phyloP scores from a whole-genome alignment of 2,329 filamentous ascomycete species.

The Aschersonia sp. region DNA sequence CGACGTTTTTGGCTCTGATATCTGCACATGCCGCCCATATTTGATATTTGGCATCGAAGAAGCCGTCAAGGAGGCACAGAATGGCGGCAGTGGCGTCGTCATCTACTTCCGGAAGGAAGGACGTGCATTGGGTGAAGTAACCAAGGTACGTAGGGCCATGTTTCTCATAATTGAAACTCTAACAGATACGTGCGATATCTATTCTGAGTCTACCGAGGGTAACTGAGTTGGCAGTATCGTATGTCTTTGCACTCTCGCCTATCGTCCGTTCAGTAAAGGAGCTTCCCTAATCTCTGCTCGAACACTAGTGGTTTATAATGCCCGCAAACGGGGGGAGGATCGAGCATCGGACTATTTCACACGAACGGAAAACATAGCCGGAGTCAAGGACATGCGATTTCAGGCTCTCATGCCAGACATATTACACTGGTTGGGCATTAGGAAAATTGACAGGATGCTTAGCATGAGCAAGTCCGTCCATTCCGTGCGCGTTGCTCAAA shows the following conservation, averaged over 20 bases:
- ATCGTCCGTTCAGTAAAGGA: no score
- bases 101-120: constrained; percentile 99
- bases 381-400: constrained; percentile 94
- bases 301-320: constrained; percentile 52
- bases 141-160: constrained; percentile 49
- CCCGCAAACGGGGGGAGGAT: constrained; percentile 64
- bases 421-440: constrained; percentile 94
- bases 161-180: not conserved
- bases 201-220: no score
- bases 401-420: constrained; percentile 97
- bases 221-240: constrained; percentile 25
- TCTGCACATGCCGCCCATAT: constrained; percentile 92
- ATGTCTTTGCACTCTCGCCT: constrained; percentile 2
- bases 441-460: constrained; percentile 95
- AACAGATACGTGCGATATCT: not conserved
- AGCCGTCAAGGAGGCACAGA: constrained; percentile 92
- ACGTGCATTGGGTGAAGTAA: constrained; percentile 84
- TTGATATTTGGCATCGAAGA: constrained; percentile 95
- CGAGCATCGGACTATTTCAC: constrained; percentile 88
- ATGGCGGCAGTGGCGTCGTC: constrained; percentile 82
- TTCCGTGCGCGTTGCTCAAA: not conserved
- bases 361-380: constrained; percentile 94
- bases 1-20: constrained; percentile 95
- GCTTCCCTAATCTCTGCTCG: no score
- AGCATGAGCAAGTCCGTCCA: constrained; percentile 82